Evolutionary conservation across 1,284 basidiomycete genomes (phyloP), one percentile per base, ranked within the genome.

Genomic region (Coniferiporia sulphurascens): DNA sequence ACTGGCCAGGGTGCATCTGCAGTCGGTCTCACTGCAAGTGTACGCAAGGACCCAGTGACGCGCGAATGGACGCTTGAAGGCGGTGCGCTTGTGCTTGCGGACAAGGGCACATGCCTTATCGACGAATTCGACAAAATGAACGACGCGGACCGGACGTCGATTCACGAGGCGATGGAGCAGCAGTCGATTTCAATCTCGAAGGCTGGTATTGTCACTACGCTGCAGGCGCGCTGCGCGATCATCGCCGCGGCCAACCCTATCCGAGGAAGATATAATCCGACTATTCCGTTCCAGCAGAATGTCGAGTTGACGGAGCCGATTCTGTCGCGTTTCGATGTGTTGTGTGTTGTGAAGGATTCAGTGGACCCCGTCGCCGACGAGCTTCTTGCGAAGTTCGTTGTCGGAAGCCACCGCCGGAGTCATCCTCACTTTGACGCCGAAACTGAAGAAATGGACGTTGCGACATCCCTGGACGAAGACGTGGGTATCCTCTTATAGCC

Each of bases 111-210:
- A 41, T 99, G 97, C 69, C 78, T 99, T 36, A 99, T 99, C 66
- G 96, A 99, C 75, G 97, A 99, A 75, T 99, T 99, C 72, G 96
- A 99, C 80, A 99, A 99, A 81, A 99, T 99, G 96, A 99, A 99
- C 76, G 96, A 99, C 68, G 85, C 93, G 35, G 93, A 95, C 73
- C 82, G 95, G 64, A 98, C 96, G 10, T 98, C 95, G 6, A 99
- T 99, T 68, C 97, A 99, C 78, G 96, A 99, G 73, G 97, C 97
- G 1, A 99, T 99, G 96, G 96, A 99, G 73, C 96, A 99, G 74
- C 96, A 99, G 71, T 91, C 91, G n/a, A 99, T 99, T 67, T 98
- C 96, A 1, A 98, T 99, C 66, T 95, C 95, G 45, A 99, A 99
- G 71, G 97, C 96, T 2, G 97, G 96, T 61, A 99, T 99, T 67